Evolutionary conservation across 352 stramenopile species (phyloP).

Genomic region (Globisporangium emineosum): DNA sequence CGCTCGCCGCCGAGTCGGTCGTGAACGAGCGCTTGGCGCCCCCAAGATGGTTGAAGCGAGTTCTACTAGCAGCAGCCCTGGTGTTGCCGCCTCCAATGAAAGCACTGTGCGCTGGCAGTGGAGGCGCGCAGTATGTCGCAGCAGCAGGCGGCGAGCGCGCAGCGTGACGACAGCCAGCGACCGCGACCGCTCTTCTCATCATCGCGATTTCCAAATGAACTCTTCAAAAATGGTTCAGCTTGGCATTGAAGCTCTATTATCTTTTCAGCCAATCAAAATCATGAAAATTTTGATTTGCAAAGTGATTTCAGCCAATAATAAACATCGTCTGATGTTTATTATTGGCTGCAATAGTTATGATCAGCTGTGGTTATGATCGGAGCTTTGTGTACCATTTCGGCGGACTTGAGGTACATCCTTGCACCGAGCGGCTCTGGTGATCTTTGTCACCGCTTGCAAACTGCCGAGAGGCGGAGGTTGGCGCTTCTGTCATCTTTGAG

Average conservation of each 20-base stretch:
- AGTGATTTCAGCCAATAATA: background rate
- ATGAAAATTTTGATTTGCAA: background rate
- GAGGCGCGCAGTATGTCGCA: background rate
- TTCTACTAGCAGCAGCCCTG: background rate
- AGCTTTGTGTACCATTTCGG: conserved; percentile 74
- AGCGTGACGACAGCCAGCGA: background rate
- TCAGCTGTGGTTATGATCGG: conserved; percentile 25
- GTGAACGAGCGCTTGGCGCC: background rate
- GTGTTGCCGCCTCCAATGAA: background rate
- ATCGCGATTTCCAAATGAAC: background rate
- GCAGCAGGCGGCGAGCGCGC: background rate
- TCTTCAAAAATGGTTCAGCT: background rate
- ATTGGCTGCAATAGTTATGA: too few species aligned
- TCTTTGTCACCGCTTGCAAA: conserved; percentile 1
- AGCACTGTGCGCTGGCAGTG: too few species aligned
- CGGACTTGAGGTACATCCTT: conserved; percentile 6
- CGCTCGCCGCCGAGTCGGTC: conserved; percentile 4
- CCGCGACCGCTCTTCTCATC: background rate
- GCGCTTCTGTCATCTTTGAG: conserved; percentile 50
- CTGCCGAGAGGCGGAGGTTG: conserved; percentile 15
- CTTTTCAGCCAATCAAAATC: background rate
- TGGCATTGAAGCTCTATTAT: background rate
- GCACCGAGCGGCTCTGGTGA: conserved; percentile 5
- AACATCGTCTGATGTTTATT: too few species aligned
- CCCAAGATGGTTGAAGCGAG: background rate